Conservation (phyloP, 2,329 filamentous ascomycete genomes). For the Cercospora brassicicola region DNA sequence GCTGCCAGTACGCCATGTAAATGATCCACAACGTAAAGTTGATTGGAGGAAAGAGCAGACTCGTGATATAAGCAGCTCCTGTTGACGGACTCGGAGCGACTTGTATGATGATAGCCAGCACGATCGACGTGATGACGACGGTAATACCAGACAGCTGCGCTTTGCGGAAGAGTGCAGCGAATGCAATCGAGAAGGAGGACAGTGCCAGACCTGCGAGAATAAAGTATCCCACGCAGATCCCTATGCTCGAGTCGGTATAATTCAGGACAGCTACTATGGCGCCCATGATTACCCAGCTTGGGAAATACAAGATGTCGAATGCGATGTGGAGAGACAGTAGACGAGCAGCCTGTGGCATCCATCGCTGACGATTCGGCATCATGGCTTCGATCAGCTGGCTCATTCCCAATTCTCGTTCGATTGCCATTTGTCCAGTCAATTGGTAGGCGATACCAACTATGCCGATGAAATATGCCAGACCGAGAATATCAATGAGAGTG, state of each 20-base stretch:
- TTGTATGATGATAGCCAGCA: conserved; percentile 81
- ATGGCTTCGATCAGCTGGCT: conserved; percentile 86
- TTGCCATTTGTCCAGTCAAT: conserved; percentile 79
- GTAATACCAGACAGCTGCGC: conserved; percentile 85
- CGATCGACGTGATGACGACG: conserved; percentile 68
- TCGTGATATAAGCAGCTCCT: conserved; percentile 66
- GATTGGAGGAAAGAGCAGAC: conserved; percentile 79
- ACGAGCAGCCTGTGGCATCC: conserved; percentile 76
- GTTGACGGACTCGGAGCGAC: conserved; percentile 64
- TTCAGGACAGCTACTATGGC: conserved; percentile 65
- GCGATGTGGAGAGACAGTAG: conserved; percentile 76
- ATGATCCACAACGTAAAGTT: conserved; percentile 86
- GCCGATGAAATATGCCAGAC: conserved; percentile 74
- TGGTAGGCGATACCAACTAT: conserved; percentile 84
- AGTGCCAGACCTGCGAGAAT: conserved; percentile 74
- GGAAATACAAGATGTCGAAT: conserved; percentile 76
- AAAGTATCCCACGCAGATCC: conserved; percentile 60
- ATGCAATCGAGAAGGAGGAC: conserved; percentile 76
- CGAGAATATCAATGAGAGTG: conserved; percentile 72
- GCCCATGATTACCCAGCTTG: conserved; percentile 78
- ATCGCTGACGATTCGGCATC: conserved; percentile 73
- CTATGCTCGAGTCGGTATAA: conserved; percentile 47
- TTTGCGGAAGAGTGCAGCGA: conserved; percentile 79
- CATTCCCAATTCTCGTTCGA: conserved; percentile 83
- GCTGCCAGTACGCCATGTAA: conserved; percentile 74